Conservation (phyloP, 2,329 filamentous ascomycete species). For the Botrytis fabae region DNA sequence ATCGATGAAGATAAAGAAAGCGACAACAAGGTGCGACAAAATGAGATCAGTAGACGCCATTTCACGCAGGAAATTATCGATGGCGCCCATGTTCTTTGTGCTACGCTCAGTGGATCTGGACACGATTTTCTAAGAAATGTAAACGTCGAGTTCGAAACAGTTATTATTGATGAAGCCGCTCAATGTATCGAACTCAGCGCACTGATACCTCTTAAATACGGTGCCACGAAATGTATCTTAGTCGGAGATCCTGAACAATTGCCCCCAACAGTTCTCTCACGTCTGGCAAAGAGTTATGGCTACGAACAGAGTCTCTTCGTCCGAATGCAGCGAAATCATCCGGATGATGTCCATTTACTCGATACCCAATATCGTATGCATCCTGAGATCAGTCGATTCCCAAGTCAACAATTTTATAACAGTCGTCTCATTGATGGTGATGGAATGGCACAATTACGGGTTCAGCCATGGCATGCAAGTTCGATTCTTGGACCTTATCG, state of each 20-base stretch:
- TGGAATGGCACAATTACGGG: slow-evolving; percentile 75
- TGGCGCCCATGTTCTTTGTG: slow-evolving; percentile 87
- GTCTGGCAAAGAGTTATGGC: slow-evolving; percentile 86
- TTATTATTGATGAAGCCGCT: slow-evolving; percentile 96
- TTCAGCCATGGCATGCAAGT: slow-evolving; percentile 82
- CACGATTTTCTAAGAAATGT: slow-evolving; percentile 87
- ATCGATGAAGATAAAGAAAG: slow-evolving; percentile 88
- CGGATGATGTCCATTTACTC: slow-evolving; percentile 85
- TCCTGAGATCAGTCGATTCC: slow-evolving; percentile 90
- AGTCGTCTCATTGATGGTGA: slow-evolving; percentile 80
- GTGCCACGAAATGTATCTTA: slow-evolving; percentile 92
- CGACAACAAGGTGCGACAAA: slow-evolving; percentile 79
- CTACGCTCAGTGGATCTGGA: slow-evolving; percentile 90
- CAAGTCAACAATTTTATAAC: slow-evolving; percentile 91
- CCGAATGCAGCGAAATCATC: slow-evolving; percentile 92
- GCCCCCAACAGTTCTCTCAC: slow-evolving; percentile 92
- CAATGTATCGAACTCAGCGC: slow-evolving; percentile 98
- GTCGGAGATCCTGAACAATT: slow-evolving; percentile 98
- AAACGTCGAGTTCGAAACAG: slow-evolving; percentile 95
- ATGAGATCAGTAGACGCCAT: slow-evolving; percentile 78
- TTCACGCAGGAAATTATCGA: slow-evolving; percentile 91
- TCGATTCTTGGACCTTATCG: slow-evolving; percentile 85
- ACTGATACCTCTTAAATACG: slow-evolving; percentile 95
- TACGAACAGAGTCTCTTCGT: slow-evolving; percentile 99
- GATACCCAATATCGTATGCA: slow-evolving; percentile 99